phyloP scores from a whole-genome alignment of 2,329 filamentous ascomycete genomes.

The Raffaelea ambrosiae region DNA sequence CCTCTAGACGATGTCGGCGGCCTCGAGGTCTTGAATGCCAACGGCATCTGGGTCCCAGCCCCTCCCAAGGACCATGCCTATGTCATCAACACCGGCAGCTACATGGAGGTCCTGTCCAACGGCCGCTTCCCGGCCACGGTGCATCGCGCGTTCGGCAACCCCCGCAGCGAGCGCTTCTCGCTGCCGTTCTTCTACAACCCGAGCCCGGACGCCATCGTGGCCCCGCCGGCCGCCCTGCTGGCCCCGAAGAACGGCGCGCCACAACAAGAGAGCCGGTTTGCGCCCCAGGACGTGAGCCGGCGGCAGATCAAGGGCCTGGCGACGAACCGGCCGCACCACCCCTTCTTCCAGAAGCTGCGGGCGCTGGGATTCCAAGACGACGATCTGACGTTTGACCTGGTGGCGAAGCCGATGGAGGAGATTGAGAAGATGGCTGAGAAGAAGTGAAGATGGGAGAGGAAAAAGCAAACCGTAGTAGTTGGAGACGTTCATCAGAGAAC shows the following conservation, averaged over 20 bases:
- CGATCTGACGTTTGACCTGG: not conserved
- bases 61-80: conserved; percentile 34
- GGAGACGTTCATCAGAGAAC: no score
- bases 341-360: not conserved
- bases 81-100: conserved; percentile 44
- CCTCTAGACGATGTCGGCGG: conserved; percentile 26
- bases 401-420: not conserved
- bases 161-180: conserved; percentile 32
- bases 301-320: not conserved
- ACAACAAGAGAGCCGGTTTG: not conserved
- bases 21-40: conserved; percentile 30
- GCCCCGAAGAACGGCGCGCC: no score
- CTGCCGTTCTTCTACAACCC: conserved; percentile 49
- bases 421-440: not conserved
- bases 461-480: no score
- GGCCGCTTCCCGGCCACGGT: conserved; percentile 38
- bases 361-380: not conserved
- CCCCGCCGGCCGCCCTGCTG: not conserved
- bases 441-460: not conserved
- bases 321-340: not conserved
- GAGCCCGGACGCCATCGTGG: conserved; percentile 22
- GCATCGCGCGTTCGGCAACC: conserved; percentile 38
- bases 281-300: not conserved
- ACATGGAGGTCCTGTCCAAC: conserved; percentile 40
- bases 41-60: conserved; percentile 34